Evolutionary conservation across 257 asterid species (phyloP).

Genomic region (Ocimum tenuiflorum): DNA sequence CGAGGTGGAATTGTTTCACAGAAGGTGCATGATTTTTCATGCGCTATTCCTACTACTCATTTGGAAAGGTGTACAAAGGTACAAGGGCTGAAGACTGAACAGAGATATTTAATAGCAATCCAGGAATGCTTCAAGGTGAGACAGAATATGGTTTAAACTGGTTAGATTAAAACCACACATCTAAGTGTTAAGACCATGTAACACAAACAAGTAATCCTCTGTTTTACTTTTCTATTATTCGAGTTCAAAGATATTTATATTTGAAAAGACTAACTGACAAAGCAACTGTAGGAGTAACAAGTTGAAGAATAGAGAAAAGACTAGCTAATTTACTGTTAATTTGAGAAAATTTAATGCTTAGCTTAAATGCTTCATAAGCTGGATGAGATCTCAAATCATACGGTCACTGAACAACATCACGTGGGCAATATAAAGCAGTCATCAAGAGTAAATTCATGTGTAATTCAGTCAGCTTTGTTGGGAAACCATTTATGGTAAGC

Average conservation of each 20-base stretch:
- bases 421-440: neutral
- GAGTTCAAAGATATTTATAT: neutral
- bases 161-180: neutral
- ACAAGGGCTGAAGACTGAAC: neutral
- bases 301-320: neutral
- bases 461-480: neutral
- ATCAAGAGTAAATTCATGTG: neutral
- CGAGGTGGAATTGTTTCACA: neutral
- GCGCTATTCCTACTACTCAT: neutral
- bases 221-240: neutral
- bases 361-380: neutral
- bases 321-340: neutral
- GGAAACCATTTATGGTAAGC: neutral
- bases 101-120: neutral
- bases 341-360: neutral
- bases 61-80: neutral
- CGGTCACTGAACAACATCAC: neutral
- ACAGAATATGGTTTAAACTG: neutral
- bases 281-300: neutral
- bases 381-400: slow-evolving; percentile 2
- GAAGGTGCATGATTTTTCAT: neutral
- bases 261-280: neutral
- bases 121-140: neutral
- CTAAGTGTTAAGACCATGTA: neutral
- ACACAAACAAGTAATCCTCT: neutral